Evolutionary conservation across 768 basidiomycete species (phyloP), one percentile per base, ranked within the genome.

Genomic region (Piloderma croceum): DNA sequence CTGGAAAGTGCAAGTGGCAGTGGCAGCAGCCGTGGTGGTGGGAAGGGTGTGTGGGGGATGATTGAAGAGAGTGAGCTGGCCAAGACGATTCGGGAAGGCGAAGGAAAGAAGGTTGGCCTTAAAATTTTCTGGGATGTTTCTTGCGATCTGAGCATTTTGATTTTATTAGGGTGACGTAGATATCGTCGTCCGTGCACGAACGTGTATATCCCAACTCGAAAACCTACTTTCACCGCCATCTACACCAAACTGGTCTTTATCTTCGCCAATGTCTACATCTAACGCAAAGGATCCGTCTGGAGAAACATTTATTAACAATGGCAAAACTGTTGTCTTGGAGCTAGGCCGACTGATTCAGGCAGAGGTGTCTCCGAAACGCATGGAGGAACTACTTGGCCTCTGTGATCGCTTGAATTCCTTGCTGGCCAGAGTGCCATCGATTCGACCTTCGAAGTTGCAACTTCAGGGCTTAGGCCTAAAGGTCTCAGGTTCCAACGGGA

Each of bases 11-110:
- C 51, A 10, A 54, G 57, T 9, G 49, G 46, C 18, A 49, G 53
- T 12, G 50, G 48, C 6, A 73, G 71, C 43, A 76, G 77, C 4
- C 70, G 76, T n/a, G 79, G 77, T 3, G 49, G 62, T 5, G 71
- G 73, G 6, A 88, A 78, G 50, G 84, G 84, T 1, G 74, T 90
- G 10, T 90, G 88, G 88, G 77, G 76, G 1, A 75, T 90, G 77
- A 85, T 90, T 39, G 85, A 90, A 59, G 84, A 87, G 46, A 89
- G 87, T 58, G 81, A 86, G 59, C 65, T 90, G 21, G 88, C 88
- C 3, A 77, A 73, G 58, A 74, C 77, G 11, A 79, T 89, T 41
- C 66, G 79, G 38, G 64, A 73, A 42, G 70, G 63, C 1, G 57
- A 58, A 2, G 74, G 74, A 65, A 74, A 73, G 61, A 72, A 74